phyloP scores from a whole-genome alignment of 768 basidiomycete species.

The Lactifluus volemus region DNA sequence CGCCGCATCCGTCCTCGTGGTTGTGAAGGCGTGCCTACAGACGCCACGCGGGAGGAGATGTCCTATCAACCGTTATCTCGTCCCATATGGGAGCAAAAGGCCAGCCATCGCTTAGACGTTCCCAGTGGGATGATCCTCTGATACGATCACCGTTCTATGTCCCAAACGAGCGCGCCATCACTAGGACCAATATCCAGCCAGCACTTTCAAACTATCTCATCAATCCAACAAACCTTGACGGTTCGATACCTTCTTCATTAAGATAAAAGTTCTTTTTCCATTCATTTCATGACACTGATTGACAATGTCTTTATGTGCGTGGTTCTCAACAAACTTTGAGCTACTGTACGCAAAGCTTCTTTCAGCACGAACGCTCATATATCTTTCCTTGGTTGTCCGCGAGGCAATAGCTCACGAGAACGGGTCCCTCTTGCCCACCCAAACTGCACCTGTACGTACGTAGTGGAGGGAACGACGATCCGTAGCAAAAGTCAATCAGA shows the following conservation, averaged over 20 bases:
- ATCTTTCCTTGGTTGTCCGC: not conserved
- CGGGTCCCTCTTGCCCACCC: not conserved
- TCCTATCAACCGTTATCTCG: not conserved
- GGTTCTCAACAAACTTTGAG: not conserved
- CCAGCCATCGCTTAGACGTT: not conserved
- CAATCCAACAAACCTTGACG: not conserved
- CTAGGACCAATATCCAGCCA: not conserved
- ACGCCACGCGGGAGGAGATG: not conserved
- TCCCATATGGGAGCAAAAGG: not conserved
- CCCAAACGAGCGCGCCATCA: not conserved
- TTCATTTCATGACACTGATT: not conserved
- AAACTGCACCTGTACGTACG: not conserved
- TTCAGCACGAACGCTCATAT: not conserved
- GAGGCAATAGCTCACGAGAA: not conserved
- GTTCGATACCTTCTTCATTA: not conserved
- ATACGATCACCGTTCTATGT: not conserved
- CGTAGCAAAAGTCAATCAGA: constrained; percentile 5
- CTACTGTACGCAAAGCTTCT: not conserved
- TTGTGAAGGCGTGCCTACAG: not conserved
- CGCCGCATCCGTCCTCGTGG: not conserved
- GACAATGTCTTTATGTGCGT: not conserved
- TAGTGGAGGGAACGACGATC: not conserved
- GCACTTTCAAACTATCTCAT: not conserved
- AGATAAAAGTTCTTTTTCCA: not conserved
- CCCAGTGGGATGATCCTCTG: not conserved